Base-by-base conservation (phyloP, 805 yeast genomes). In the Ogataea populi-albae region DNA sequence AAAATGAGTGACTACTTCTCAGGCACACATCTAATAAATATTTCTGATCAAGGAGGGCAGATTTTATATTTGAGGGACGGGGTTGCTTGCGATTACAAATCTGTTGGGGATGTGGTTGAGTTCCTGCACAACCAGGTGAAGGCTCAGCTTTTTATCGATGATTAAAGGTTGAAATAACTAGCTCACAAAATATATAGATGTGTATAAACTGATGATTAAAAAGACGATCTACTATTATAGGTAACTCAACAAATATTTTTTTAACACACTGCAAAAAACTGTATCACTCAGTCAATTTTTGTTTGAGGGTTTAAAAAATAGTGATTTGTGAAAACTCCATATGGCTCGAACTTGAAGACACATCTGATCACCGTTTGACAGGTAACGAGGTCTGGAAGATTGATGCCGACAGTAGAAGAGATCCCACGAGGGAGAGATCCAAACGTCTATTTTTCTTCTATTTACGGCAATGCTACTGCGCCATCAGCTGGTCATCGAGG, bases 381-480 rank as follows among this genome's bases (percentile, higher is more conserved):
- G n/a, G n/a, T n/a, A n/a, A n/a, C n/a, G n/a, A n/a, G n/a, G n/a
- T n/a, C n/a, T n/a, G n/a, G n/a, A n/a, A n/a, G n/a, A n/a, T n/a
- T n/a, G 6, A 57, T 57, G 62, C 48, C 39, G n/a, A 40, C 49
- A 4, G 55, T 59, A 4, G 54, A 57, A 39, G 64, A 59, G 34
- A 41, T 59, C 23, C 52, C 57, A 5, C 47, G 42, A 15, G 61
- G 59, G 9, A 38, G 48, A 6, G 46, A 48, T 29, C 43, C 54
- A 1, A 45, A 45, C 8, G 38, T 37, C 11, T 54, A 49, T 17
- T 55, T 47, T 26, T 59, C 64, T 10, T 57, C 63, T 1, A 30
- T 59, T 17, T 43, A 55, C 26, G 54, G 49, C 10, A 35, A 35
- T 15, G 51, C 46, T 20, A 3, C 12, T 12, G 25, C 43, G 20